Percentiles rank a stretch among this genome's conserved stretches.
phyloP scores from a whole-genome alignment of 805 yeast species.

The Candida saitoana region DNA sequence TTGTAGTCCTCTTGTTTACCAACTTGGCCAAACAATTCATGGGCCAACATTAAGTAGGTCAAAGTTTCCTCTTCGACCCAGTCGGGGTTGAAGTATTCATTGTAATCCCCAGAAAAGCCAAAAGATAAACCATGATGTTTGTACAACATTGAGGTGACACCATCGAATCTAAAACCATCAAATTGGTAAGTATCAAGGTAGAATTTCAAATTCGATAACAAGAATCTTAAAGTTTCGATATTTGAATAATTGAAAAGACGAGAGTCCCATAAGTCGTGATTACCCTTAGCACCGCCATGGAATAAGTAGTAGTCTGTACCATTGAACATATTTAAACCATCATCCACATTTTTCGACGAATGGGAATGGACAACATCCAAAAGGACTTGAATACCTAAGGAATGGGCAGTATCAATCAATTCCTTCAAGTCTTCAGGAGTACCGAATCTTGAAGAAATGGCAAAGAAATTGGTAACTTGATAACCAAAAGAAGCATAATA shows the following conservation, averaged over 20 bases:
- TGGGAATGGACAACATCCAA: slow-evolving; percentile 95
- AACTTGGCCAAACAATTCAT: slow-evolving; percentile 60
- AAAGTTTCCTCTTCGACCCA: slow-evolving; percentile 86
- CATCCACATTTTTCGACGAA: slow-evolving; percentile 90
- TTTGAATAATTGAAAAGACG: slow-evolving; percentile 86
- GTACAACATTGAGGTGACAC: slow-evolving; percentile 92
- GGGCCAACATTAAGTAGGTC: slow-evolving; percentile 86
- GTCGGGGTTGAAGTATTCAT: slow-evolving; percentile 78
- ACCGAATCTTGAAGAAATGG: slow-evolving; percentile 85
- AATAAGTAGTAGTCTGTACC: slow-evolving; percentile 95
- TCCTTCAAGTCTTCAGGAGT: slow-evolving; percentile 93
- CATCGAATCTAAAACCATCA: slow-evolving; percentile 96
- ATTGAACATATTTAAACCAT: slow-evolving; percentile 89
- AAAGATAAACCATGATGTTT: slow-evolving; percentile 89
- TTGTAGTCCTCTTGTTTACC: slow-evolving; percentile 33
- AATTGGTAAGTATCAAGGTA: slow-evolving; percentile 79
- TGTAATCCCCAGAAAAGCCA: slow-evolving; percentile 87
- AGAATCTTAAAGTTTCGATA: slow-evolving; percentile 85
- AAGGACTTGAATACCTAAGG: slow-evolving; percentile 77
- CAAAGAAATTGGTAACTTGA: slow-evolving; percentile 90
- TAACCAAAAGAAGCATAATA: slow-evolving; percentile 98
- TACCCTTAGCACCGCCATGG: slow-evolving; percentile 87
- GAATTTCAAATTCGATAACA: slow-evolving; percentile 78
- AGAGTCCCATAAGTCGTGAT: slow-evolving; percentile 95
- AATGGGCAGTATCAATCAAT: slow-evolving; percentile 87